Base-by-base conservation (phyloP, 2,329 filamentous ascomycete species). In the Trichoderma sp. region DNA sequence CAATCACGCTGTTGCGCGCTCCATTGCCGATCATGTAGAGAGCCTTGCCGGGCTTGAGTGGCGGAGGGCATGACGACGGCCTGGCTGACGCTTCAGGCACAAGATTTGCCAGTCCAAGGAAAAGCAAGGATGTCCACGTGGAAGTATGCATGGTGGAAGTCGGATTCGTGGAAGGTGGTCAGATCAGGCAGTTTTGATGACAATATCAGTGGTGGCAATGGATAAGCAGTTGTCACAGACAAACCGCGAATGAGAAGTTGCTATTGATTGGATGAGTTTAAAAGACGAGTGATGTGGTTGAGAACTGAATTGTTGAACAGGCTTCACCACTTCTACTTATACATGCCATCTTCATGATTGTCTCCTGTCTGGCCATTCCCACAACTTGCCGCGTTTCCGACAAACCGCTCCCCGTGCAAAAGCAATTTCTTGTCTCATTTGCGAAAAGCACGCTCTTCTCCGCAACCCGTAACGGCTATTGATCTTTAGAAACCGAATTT, bases 11-110 rank as follows among this genome's bases (percentile, higher is more conserved):
- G 71, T 91, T 89, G 11, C 79, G 76, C 0, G 85, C 77, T 3
- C 88, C 85, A 78, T 92, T 92, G 45, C 87, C 89, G 53, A 90
- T 82, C 72, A 91, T 82, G 80, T 92, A 92, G 21, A 91, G 79
- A 0, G 89, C 89, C 79, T 88, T 88, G 45, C 62, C 62, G 16
- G 71, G 31, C 71, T 66, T 74, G 14, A 33, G 35, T 7, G 62
- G 45, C 7, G 27, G 60, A 56, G 35, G 45, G 21, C 50, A 66
- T 27, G 62, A 21, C 0, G 60, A 45, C 24, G 71, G 71, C 12
- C 31, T 45, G 7, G 71, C 71, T 38, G 62, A 65, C 24, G 27
- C 63, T 12, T 74, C 71, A 11, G 71, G 45, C 4, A 41, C 60
- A 24, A 74, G 45, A 18, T 59, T 16, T 31, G 71, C 63, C 50